Evolutionary conservation across 768 basidiomycete genomes (phyloP).

Genomic region (Polyporus arcularius): DNA sequence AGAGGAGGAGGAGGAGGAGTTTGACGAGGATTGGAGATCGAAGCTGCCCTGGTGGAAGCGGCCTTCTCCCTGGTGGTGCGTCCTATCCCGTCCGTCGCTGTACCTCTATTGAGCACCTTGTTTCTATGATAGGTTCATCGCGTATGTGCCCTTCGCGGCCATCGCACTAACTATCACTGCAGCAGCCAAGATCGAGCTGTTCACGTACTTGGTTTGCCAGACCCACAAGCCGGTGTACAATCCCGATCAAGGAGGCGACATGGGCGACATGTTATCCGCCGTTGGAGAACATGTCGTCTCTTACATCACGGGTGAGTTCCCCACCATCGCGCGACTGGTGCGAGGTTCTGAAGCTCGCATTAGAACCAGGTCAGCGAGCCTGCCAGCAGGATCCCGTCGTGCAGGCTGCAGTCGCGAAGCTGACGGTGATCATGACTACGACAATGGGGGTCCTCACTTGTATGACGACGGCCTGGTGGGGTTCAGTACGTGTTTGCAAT

Average conservation of each 20-base stretch:
- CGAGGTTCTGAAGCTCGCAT: not conserved
- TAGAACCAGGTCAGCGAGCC: slow-evolving; percentile 14
- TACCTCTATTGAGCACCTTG: not conserved
- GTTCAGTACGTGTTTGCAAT: slow-evolving; percentile 52
- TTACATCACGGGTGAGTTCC: not conserved
- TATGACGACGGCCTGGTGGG: slow-evolving; percentile 86
- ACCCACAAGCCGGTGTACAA: slow-evolving; percentile 58
- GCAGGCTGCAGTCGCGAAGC: slow-evolving; percentile 67
- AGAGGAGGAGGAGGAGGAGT: slow-evolving; percentile 22
- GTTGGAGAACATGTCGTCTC: not conserved
- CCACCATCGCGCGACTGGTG: not conserved
- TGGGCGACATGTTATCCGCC: not conserved
- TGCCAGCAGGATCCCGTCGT: slow-evolving; percentile 75
- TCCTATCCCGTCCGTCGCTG: not conserved
- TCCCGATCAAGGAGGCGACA: slow-evolving; percentile 14
- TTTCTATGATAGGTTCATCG: slow-evolving; percentile 52
- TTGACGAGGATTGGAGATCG: slow-evolving; percentile 26
- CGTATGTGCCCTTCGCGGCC: slow-evolving; percentile 52
- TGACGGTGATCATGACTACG: slow-evolving; percentile 61
- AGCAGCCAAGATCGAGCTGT: slow-evolving; percentile 74
- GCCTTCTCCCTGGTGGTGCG: slow-evolving; percentile 75
- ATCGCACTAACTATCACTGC: slow-evolving; percentile 57
- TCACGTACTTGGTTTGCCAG: slow-evolving; percentile 73
- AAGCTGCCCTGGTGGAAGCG: slow-evolving; percentile 71
- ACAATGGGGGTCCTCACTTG: slow-evolving; percentile 74